A percentile compares a stretch with the other conserved stretches of the same genome.
These are phyloP conservation scores for Lachancea meyersii DNA, from an alignment of 805 yeast genomes.

Conservation along the genomic window DNA sequence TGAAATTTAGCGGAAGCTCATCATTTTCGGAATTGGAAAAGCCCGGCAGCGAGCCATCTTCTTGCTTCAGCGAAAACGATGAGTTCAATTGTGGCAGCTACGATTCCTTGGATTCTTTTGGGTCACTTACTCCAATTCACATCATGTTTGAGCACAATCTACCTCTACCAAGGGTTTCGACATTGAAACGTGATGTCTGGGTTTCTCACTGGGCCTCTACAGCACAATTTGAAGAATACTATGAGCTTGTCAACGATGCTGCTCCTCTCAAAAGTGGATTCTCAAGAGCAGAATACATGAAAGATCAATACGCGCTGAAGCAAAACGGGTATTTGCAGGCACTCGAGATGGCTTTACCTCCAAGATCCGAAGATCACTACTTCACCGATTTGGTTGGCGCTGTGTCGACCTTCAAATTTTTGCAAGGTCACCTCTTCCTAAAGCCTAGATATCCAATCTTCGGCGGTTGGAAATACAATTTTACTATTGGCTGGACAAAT, in stretches of 20 bases:
- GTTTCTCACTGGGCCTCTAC: slow-evolving; percentile 76
- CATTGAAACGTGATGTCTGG: slow-evolving; percentile 74
- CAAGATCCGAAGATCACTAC: slow-evolving; percentile 57
- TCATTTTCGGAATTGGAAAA: slow-evolving; percentile 17
- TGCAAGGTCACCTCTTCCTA: slow-evolving; percentile 42
- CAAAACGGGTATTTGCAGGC: slow-evolving; percentile 56
- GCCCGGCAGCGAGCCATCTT: slow-evolving; percentile 26
- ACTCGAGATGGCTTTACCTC: slow-evolving; percentile 51
- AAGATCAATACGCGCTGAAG: slow-evolving; percentile 42
- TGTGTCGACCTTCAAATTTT: slow-evolving; percentile 65
- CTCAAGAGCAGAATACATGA: slow-evolving; percentile 73
- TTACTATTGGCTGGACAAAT: slow-evolving; percentile 90
- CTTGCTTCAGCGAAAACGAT: slow-evolving; percentile 37
- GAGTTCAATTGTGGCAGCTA: slow-evolving; percentile 53
- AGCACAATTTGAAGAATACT: slow-evolving; percentile 75
- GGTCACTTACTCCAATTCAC: slow-evolving; percentile 40
- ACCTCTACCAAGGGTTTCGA: slow-evolving; percentile 58
- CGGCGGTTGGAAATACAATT: slow-evolving; percentile 95
- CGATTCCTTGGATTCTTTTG: slow-evolving; percentile 40
- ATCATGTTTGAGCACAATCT: slow-evolving; percentile 56
- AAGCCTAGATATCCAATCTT: slow-evolving; percentile 90
- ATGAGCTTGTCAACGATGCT: slow-evolving; percentile 71
- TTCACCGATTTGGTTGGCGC: slow-evolving; percentile 88
- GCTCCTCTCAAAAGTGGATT: slow-evolving; percentile 67
- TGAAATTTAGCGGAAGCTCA: slow-evolving; percentile 31